Evolutionary conservation across 2,329 filamentous ascomycete genomes (phyloP).

Genomic region (Fusarium virguliforme): DNA sequence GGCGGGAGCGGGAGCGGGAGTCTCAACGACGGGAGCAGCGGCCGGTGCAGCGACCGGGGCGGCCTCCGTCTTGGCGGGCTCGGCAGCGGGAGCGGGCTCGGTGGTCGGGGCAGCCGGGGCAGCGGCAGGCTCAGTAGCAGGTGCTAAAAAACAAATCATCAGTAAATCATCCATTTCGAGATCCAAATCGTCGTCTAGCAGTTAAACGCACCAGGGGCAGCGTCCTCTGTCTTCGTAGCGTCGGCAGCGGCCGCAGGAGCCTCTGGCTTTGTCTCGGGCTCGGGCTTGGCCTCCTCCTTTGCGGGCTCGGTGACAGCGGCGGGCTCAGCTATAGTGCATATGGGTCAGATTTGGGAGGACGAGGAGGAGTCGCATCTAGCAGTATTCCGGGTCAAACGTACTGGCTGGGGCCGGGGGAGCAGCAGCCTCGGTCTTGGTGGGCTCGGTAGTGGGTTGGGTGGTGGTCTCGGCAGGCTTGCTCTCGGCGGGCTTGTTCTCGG

Average conservation of each 20-base stretch:
- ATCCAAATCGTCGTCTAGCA: neutral
- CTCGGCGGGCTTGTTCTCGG: conserved; percentile 36
- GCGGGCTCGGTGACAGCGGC: conserved; percentile 48
- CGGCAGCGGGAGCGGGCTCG: conserved; percentile 48
- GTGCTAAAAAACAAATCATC: conserved; percentile 33
- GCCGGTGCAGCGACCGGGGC: conserved; percentile 42
- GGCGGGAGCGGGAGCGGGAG: conserved; percentile 46
- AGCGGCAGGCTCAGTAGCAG: conserved; percentile 49
- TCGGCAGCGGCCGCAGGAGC: conserved; percentile 49
- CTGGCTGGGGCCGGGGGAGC: conserved; percentile 53
- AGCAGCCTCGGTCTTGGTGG: conserved; percentile 57
- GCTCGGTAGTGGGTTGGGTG: conserved; percentile 56
- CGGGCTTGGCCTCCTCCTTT: conserved; percentile 52
- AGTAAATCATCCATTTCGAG: conserved; percentile 5
- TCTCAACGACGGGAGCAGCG: conserved; percentile 45
- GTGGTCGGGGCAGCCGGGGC: conserved; percentile 52
- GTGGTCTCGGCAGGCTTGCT: conserved; percentile 48
- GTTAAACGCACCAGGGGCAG: conserved; percentile 44
- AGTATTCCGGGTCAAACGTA: conserved; percentile 46
- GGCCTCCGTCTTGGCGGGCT: conserved; percentile 49
- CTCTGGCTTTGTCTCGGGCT: conserved; percentile 46
- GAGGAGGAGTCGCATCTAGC: conserved; percentile 10
- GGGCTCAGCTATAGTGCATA: conserved; percentile 43
- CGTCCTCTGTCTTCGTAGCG: conserved; percentile 48
- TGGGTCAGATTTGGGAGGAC: conserved; percentile 29